Conservation (phyloP, 805 yeast species). For the Priceomyces medius region DNA sequence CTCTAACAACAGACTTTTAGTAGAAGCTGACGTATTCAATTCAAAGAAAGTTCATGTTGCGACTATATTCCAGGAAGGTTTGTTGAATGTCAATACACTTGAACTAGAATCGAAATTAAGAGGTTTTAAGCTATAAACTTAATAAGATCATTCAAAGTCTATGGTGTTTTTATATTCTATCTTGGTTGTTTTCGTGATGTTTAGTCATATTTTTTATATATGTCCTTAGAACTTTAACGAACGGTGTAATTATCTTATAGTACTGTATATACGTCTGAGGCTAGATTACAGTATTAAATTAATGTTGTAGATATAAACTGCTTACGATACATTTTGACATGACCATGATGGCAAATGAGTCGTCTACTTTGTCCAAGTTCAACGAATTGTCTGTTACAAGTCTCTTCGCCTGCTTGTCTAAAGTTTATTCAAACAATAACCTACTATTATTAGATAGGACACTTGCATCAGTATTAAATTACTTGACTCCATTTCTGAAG, state of each 20-base stretch:
- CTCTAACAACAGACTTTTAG: conserved; percentile 51
- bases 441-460: conserved; percentile 45
- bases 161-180: too few species aligned
- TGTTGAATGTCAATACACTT: conserved; percentile 31
- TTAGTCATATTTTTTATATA: too few species aligned
- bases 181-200: too few species aligned
- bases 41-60: conserved; percentile 53
- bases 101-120: conserved; percentile 15
- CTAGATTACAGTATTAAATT: too few species aligned
- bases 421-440: conserved; percentile 25
- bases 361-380: conserved; percentile 8
- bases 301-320: too few species aligned
- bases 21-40: conserved; percentile 58
- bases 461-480: conserved; percentile 51
- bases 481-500: conserved; percentile 53
- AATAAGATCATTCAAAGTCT: too few species aligned
- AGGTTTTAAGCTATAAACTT: too few species aligned
- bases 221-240: too few species aligned
- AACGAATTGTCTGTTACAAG: conserved; percentile 19
- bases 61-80: conserved; percentile 65
- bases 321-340: too few species aligned
- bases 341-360: neutral
- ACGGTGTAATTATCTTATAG: too few species aligned
- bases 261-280: too few species aligned
- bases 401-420: conserved; percentile 20